phyloP scores from a whole-genome alignment of 2,329 filamentous ascomycete species.

The Cordyceps cateniannulata region DNA sequence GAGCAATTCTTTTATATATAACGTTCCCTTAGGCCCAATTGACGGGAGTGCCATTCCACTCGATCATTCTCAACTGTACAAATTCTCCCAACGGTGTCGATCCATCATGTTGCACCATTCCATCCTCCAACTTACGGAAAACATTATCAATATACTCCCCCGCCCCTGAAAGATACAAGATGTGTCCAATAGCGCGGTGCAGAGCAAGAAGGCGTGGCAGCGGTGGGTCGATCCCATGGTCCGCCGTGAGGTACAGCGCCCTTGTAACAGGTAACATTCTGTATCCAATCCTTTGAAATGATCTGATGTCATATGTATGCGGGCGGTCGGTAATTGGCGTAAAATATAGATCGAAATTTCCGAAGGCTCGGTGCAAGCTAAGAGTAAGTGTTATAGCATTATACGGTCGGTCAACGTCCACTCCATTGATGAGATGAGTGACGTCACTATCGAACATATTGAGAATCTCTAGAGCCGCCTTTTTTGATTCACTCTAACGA shows the following conservation, averaged over 20 bases:
- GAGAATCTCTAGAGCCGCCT: conserved; percentile 30
- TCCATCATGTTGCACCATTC: not conserved
- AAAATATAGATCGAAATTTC: conserved; percentile 19
- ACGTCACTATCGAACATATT: conserved; percentile 35
- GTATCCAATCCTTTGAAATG: conserved; percentile 13
- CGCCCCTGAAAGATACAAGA: conserved; percentile 26
- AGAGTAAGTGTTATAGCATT: conserved; percentile 27
- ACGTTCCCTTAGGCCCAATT: not conserved
- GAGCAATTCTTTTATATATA: not conserved
- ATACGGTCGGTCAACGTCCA: conserved; percentile 25
- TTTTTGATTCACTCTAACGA: conserved; percentile 20
- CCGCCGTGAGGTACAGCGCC: conserved; percentile 21
- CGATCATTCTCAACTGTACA: not conserved
- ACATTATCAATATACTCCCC: conserved; percentile 27
- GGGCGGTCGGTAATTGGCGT: conserved; percentile 21
- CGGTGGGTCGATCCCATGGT: conserved; percentile 24
- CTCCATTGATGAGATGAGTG: conserved; percentile 30
- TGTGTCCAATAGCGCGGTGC: conserved; percentile 27
- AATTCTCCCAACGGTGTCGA: not conserved
- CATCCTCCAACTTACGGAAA: conserved; percentile 12
- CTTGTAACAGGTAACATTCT: conserved; percentile 23
- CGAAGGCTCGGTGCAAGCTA: conserved; percentile 16
- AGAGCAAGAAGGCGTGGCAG: conserved; percentile 26
- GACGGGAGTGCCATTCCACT: not conserved
- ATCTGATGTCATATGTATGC: conserved; percentile 20